Base-by-base conservation (phyloP, 2,329 filamentous ascomycete species). In the Exophiala viscosa region DNA sequence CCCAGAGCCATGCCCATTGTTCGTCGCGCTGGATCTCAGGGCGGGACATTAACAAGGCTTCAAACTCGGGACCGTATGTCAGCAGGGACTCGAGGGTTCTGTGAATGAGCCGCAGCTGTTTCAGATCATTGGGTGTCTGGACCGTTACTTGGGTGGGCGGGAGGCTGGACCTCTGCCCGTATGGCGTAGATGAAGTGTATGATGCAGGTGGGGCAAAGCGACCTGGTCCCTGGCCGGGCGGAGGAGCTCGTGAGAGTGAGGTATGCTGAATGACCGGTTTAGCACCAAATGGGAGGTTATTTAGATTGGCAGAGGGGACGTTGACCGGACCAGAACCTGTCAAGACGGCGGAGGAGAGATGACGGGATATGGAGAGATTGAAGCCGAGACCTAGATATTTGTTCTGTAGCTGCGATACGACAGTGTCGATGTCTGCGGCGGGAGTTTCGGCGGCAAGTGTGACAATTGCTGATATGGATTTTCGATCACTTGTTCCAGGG, bases 1-100 rank as follows among this genome's bases (percentile, higher is more conserved):
- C 87, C 85, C 89, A 99, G 4, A 99, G 76, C 88, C 91, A 99
- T 0, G 90, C 87, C 84, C 92, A 97, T 60, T 86, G 90, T 68
- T 95, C 88, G 54, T 96, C 88, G 36, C 79, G 80, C 66, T 95
- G 89, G 1, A 97, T 87, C 49, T 90, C 84, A 0, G 87, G 82
- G 14, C 88, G 79, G 45, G 85, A 86, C 93, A 97, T 97, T 5
- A 99, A 78, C 2, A 95, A 76, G 4, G 91, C 90, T 70, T 99
- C 93, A 55, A 96, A 95, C 64, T 93, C 89, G 0, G 88, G 83
- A 0, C 91, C 90, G 61, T 93, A 83, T 17, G 84, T 82, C 7
- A 96, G 74, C 0, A 97, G 76, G 2, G 81, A 80, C 65, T 97
- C 92, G 32, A 95, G 79, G 0, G 90, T 87, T 67, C 87, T 91